Conservation (phyloP, 495 filamentous ascomycete genomes). For the Articulospora tetracladia region DNA sequence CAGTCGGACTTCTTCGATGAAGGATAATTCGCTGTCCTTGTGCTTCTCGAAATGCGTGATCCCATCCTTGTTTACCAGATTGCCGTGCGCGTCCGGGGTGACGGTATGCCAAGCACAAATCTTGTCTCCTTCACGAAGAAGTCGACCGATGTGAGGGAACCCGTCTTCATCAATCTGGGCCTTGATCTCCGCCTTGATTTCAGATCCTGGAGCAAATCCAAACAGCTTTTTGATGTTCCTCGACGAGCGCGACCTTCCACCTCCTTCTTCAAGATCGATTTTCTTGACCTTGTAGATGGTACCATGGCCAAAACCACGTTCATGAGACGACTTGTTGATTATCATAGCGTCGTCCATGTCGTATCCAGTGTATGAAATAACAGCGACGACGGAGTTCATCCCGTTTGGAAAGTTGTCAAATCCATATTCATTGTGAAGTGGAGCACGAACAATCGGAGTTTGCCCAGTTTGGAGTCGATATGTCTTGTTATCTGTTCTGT, state of each 20-base stretch:
- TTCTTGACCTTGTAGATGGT: constrained; percentile 98
- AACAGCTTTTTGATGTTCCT: constrained; percentile 67
- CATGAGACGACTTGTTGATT: constrained; percentile 94
- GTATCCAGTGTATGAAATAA: constrained; percentile 98
- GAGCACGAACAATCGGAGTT: constrained; percentile 87
- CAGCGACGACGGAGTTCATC: constrained; percentile 93
- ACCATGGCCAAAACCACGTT: constrained; percentile 94
- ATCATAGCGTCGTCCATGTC: constrained; percentile 99
- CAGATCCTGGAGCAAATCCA: constrained; percentile 73
- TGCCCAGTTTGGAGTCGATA: constrained; percentile 95
- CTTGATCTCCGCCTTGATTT: constrained; percentile 58
- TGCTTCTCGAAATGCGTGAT: constrained; percentile 82
- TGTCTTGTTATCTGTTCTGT: constrained; percentile 94
- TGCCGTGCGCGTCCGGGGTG: constrained; percentile 66
- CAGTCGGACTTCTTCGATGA: constrained; percentile 88
- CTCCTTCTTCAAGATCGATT: constrained; percentile 70
- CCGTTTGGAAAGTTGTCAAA: constrained; percentile 98
- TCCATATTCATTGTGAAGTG: constrained; percentile 91
- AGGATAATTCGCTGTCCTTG: constrained; percentile 83
- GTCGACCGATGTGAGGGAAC: constrained; percentile 70
- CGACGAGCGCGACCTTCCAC: constrained; percentile 38
- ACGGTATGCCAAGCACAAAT: constrained; percentile 90
- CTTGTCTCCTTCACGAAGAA: constrained; percentile 73
- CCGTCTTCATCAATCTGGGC: constrained; percentile 80
- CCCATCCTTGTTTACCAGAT: constrained; percentile 74